phyloP scores from a whole-genome alignment of 768 basidiomycete genomes.

The Macrolepiota dolichaula region DNA sequence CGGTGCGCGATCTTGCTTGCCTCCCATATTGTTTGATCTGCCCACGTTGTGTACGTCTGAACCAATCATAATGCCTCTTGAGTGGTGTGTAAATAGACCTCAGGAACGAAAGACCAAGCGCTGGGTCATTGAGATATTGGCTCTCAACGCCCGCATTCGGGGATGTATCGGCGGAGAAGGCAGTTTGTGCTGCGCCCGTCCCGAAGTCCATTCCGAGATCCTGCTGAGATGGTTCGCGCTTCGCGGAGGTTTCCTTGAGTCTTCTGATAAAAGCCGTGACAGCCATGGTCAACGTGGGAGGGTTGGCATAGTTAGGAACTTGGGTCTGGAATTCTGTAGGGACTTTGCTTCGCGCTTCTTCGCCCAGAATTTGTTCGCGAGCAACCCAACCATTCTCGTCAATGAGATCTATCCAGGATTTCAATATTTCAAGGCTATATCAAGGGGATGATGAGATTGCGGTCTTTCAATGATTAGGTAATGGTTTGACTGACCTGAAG shows the following conservation, averaged over 20 bases:
- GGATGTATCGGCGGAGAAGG: conserved; percentile 29
- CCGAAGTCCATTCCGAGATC: conserved; percentile 67
- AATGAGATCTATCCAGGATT: conserved; percentile 86
- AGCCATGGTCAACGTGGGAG: conserved; percentile 92
- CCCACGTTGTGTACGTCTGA: conserved; percentile 89
- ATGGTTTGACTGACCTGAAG: conserved; percentile 36
- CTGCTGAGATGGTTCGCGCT: conserved; percentile 45
- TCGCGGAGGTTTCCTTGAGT: conserved; percentile 39
- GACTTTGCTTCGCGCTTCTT: conserved; percentile 93
- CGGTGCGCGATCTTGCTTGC: conserved; percentile 78
- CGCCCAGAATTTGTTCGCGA: conserved; percentile 93
- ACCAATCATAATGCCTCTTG: conserved; percentile 94
- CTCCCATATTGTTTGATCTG: conserved; percentile 90
- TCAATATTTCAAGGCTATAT: conserved; percentile 79
- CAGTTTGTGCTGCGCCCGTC: conserved; percentile 53
- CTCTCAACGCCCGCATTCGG: conserved; percentile 24
- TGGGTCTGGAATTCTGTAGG: conserved; percentile 90
- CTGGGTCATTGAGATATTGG: conserved; percentile 52
- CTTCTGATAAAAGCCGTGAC: conserved; percentile 87
- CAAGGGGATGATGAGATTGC: neutral
- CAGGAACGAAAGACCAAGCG: conserved; percentile 65
- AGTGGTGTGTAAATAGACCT: conserved; percentile 79
- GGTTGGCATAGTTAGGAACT: conserved; percentile 92
- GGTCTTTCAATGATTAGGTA: neutral
- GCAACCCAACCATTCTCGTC: conserved; percentile 96